A percentile compares a stretch with the other conserved stretches of the same genome.
Evolutionary conservation across 306 rosid genomes (phyloP).

Genomic region (Inga oerstediana): DNA sequence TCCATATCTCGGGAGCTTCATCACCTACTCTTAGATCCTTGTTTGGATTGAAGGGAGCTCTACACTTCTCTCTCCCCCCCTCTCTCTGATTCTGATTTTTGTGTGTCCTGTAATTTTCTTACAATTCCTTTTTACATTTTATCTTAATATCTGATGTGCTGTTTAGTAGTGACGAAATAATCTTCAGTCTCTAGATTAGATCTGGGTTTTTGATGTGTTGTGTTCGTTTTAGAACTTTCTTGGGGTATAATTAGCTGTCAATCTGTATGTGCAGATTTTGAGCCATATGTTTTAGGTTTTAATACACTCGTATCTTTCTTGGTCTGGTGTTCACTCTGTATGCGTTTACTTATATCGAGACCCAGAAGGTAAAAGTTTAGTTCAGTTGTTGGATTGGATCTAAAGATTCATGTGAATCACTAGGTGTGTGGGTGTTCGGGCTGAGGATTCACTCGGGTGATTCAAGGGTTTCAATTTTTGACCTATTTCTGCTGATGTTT

Average conservation of each 20-base stretch:
- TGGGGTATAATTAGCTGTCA: background rate
- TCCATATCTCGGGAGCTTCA: conserved; percentile 87
- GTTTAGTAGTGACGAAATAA: too few species aligned
- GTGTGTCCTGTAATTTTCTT: background rate
- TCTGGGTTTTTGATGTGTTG: background rate
- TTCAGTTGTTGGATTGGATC: too few species aligned
- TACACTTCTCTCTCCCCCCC: conserved; percentile 34
- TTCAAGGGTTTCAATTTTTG: background rate
- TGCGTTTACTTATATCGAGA: background rate
- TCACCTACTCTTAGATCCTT: conserved; percentile 53
- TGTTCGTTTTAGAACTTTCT: background rate
- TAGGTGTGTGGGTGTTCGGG: too few species aligned
- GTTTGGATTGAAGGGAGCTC: conserved; percentile 99
- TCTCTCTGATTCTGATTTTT: background rate
- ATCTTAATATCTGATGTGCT: background rate
- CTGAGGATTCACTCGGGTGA: background rate
- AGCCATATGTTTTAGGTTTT: background rate
- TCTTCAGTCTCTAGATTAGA: background rate
- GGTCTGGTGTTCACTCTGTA: background rate
- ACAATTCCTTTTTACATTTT: background rate
- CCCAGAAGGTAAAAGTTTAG: background rate
- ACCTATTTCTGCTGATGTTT: background rate
- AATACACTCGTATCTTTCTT: background rate
- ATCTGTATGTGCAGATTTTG: background rate
- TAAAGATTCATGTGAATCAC: background rate